These are phyloP conservation scores for Dioscorea alata DNA, from an alignment of 106 monocot species.

Conservation along the genomic window DNA sequence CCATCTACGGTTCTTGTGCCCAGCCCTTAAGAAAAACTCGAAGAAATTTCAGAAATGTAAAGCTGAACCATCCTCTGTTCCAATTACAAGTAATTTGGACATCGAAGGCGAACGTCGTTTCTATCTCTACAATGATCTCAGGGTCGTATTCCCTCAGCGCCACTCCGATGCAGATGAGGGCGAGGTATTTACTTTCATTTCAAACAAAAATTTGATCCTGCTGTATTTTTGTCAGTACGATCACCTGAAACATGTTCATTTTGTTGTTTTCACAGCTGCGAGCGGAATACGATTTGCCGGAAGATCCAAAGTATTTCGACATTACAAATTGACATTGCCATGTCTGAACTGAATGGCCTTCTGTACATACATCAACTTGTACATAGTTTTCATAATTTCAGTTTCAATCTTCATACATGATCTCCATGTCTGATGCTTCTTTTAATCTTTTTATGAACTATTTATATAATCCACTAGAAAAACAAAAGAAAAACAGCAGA, in stretches of 20 bases:
- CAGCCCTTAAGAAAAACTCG: conserved; percentile 37
- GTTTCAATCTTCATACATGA: not conserved
- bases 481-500: no score
- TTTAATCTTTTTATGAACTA: no score
- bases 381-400: conserved; percentile 1
- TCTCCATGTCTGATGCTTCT: no score
- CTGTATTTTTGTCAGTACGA: not conserved
- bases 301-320: conserved; percentile 93
- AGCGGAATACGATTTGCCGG: conserved; percentile 83
- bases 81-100: conserved; percentile 15
- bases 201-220: not conserved
- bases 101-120: conserved; percentile 56
- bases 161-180: conserved; percentile 97
- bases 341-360: not conserved
- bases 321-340: conserved; percentile 52
- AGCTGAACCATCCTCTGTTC: conserved; percentile 64
- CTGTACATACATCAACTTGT: conserved; percentile 6
- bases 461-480: no score
- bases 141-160: conserved; percentile 91
- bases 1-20: conserved; percentile 81
- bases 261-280: conserved; percentile 40
- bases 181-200: conserved; percentile 44
- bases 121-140: conserved; percentile 89
- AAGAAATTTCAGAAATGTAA: conserved; percentile 66
- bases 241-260: not conserved